Conservation (phyloP, 2,329 filamentous ascomycete species). For the Colletotrichum cereale region DNA sequence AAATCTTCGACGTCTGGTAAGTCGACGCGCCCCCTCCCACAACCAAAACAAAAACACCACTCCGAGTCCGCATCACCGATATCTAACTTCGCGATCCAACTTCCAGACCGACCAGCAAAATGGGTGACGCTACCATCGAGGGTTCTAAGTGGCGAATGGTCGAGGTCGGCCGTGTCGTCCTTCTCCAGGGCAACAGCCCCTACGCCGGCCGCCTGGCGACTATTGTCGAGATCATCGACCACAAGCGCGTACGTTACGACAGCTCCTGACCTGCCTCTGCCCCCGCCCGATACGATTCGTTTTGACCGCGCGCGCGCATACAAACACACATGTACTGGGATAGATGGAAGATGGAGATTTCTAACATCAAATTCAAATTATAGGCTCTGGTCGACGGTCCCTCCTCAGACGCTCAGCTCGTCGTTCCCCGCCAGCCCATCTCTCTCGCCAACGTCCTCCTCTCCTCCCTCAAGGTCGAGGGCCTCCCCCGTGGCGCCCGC, state of each 20-base stretch:
- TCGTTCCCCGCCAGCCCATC: conserved; percentile 88
- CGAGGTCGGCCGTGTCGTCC: conserved; percentile 97
- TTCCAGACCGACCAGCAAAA: conserved; percentile 73
- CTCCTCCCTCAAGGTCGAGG: conserved; percentile 88
- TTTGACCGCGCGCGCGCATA: conserved; percentile 3
- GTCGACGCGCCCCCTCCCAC: conserved; percentile 40
- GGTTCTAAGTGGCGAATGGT: conserved; percentile 93
- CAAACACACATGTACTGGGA: not conserved
- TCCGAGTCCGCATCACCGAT: conserved; percentile 44
- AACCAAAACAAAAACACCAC: conserved; percentile 38
- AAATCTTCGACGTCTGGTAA: conserved; percentile 41
- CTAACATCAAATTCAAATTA: conserved; percentile 33
- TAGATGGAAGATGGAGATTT: not conserved
- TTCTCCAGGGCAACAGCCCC: conserved; percentile 84
- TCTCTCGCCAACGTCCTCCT: conserved; percentile 87
- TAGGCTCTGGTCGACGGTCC: conserved; percentile 98
- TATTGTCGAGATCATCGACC: conserved; percentile 99
- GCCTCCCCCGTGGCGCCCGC: conserved; percentile 87
- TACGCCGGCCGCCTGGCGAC: conserved; percentile 88
- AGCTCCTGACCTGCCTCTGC: not conserved
- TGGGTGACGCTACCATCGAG: conserved; percentile 87
- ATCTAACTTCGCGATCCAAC: conserved; percentile 42
- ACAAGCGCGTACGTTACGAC: conserved; percentile 92
- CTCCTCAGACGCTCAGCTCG: conserved; percentile 81
- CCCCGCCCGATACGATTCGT: conserved; percentile 17